Conservation (phyloP, 108 stramenopile genomes). For the Conticribra weissflogii region DNA sequence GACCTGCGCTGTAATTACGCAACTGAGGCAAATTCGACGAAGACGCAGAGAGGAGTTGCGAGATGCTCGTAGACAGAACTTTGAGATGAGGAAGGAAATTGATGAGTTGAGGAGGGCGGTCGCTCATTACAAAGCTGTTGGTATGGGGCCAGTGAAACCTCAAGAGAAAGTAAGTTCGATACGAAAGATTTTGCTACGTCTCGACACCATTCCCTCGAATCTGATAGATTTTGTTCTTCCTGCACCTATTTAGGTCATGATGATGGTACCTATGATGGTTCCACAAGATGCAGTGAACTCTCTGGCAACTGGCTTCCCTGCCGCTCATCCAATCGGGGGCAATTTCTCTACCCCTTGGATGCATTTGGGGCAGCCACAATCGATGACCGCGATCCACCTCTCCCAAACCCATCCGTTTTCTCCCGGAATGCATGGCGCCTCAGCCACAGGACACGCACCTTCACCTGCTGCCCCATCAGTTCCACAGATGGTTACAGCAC, state of each 20-base stretch:
- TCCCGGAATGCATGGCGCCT: neutral
- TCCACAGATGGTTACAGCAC: neutral
- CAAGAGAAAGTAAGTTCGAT: conserved; percentile 26
- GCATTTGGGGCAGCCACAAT: conserved; percentile 34
- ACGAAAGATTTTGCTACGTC: neutral
- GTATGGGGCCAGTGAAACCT: conserved; percentile 45
- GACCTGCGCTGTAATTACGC: conserved; percentile 54
- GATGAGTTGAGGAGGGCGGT: conserved; percentile 62
- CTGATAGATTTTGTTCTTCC: neutral
- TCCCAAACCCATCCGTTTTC: neutral
- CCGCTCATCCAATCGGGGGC: conserved; percentile 21
- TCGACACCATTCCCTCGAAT: neutral
- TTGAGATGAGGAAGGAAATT: conserved; percentile 51
- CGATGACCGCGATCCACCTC: neutral
- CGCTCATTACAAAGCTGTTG: conserved; percentile 54
- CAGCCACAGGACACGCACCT: neutral
- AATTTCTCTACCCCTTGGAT: conserved; percentile 13
- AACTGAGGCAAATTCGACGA: conserved; percentile 33
- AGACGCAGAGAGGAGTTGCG: conserved; percentile 34
- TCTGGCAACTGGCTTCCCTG: conserved; percentile 37
- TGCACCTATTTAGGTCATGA: conserved; percentile 56
- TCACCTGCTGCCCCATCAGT: neutral
- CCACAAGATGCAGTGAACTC: conserved; percentile 50
- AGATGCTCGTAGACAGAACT: conserved; percentile 21
- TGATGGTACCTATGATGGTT: conserved; percentile 91